Percentiles rank a stretch among this genome's conserved stretches.
These are phyloP conservation scores for Protomyces pachydermus DNA, from an alignment of 1,139 yeast species.

Conservation along the genomic window DNA sequence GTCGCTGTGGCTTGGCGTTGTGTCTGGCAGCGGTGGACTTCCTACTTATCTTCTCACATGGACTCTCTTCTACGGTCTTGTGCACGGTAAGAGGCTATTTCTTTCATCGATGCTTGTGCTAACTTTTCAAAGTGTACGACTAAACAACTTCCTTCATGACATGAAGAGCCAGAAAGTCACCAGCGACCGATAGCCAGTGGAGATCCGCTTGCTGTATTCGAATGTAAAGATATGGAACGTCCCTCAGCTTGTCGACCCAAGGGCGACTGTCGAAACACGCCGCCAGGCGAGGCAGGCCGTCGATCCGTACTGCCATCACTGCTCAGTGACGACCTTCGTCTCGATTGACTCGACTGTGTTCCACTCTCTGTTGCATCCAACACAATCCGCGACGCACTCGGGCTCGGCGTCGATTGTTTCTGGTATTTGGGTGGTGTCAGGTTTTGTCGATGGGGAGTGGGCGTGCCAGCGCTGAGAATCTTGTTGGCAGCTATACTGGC, in stretches of 20 bases:
- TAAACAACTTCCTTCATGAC: background rate
- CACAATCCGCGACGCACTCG: background rate
- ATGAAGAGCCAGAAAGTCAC: background rate
- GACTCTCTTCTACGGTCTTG: conserved; percentile 28
- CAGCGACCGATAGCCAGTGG: background rate
- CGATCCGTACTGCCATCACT: background rate
- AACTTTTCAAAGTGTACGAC: background rate
- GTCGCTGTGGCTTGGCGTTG: conserved; percentile 15
- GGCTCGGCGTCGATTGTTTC: conserved; percentile 16
- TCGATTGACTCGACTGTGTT: background rate
- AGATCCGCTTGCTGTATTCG: background rate
- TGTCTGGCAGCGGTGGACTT: conserved; percentile 15
- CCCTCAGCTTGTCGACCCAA: background rate
- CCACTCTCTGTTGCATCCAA: background rate
- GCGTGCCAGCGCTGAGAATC: background rate
- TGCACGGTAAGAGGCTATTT: conserved; percentile 13
- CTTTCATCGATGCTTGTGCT: background rate
- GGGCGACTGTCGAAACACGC: background rate
- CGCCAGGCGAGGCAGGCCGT: background rate
- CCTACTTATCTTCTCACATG: conserved; percentile 25
- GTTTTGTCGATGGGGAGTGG: background rate
- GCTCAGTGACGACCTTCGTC: background rate
- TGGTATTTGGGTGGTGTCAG: conserved; percentile 18
- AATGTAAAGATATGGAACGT: background rate
- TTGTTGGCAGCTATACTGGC: background rate